phyloP scores from a whole-genome alignment of 495 filamentous ascomycete species.

The Ramalina intermedia region DNA sequence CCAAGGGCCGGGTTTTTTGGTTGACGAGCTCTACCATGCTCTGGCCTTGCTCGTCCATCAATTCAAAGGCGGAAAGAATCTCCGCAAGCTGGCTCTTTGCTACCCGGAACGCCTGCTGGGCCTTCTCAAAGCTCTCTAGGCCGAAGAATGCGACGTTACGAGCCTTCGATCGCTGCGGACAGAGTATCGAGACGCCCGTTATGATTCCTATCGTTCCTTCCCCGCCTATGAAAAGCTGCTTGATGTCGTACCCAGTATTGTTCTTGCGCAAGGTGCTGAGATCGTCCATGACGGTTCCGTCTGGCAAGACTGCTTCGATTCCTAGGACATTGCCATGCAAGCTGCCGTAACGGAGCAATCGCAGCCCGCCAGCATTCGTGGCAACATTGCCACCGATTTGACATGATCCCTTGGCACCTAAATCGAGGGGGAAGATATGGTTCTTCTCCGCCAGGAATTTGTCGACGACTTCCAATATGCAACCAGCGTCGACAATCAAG shows the following conservation, averaged over 20 bases:
- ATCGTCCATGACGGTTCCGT: slow-evolving; percentile 83
- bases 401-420: slow-evolving; percentile 94
- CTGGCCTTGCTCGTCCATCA: slow-evolving; percentile 83
- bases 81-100: slow-evolving; percentile 84
- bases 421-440: slow-evolving; percentile 85
- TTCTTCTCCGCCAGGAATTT: slow-evolving; percentile 61
- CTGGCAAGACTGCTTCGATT: slow-evolving; percentile 80
- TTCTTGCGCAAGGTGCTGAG: slow-evolving; percentile 84
- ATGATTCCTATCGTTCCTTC: slow-evolving; percentile 94
- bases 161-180: slow-evolving; percentile 69
- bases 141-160: slow-evolving; percentile 87
- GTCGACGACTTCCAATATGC: slow-evolving; percentile 80
- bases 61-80: slow-evolving; percentile 91
- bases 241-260: slow-evolving; percentile 95
- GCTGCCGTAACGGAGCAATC: slow-evolving; percentile 83
- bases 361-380: slow-evolving; percentile 85
- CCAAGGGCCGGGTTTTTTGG: slow-evolving; percentile 63
- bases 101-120: slow-evolving; percentile 64
- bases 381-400: slow-evolving; percentile 98
- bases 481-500: slow-evolving; percentile 78
- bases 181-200: slow-evolving; percentile 76
- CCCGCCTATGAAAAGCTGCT: slow-evolving; percentile 90
- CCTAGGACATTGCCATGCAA: slow-evolving; percentile 86
- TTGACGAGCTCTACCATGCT: slow-evolving; percentile 57
- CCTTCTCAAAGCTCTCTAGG: slow-evolving; percentile 72